Percentiles rank a stretch among this genome's conserved stretches.
These are phyloP conservation scores for Protomyces inundatus DNA, from an alignment of 1,139 yeast species.

Conservation along the genomic window DNA sequence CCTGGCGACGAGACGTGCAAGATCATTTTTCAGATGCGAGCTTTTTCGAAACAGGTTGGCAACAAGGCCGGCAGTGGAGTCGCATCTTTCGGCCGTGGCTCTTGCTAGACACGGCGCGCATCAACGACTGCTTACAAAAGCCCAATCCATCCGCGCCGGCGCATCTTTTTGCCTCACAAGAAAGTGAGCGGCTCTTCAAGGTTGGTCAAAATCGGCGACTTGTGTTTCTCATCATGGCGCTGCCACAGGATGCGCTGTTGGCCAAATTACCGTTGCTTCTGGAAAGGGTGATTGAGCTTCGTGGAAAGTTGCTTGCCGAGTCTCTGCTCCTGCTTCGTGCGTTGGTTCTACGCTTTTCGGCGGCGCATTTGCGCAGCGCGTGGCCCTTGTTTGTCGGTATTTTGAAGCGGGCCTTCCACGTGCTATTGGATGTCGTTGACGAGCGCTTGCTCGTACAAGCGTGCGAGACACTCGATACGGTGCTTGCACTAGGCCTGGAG, in stretches of 20 bases:
- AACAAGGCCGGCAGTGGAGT: background rate
- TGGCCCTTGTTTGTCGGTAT: slow-evolving; percentile 58
- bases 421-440: slow-evolving; percentile 44
- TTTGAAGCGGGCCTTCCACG: slow-evolving; percentile 1
- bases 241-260: slow-evolving; percentile 39
- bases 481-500: slow-evolving; percentile 62
- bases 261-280: slow-evolving; percentile 47
- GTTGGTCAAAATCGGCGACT: background rate
- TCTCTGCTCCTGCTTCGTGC: slow-evolving; percentile 58
- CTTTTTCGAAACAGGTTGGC: background rate
- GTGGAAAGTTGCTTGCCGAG: slow-evolving; percentile 42
- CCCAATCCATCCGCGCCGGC: slow-evolving; percentile 11
- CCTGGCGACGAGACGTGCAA: slow-evolving; percentile 8
- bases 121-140: slow-evolving; percentile 1
- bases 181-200: background rate
- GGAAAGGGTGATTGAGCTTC: slow-evolving; percentile 25
- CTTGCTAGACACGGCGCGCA: background rate
- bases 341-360: slow-evolving; percentile 55
- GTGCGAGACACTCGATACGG: slow-evolving; percentile 70
- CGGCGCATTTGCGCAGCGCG: slow-evolving; percentile 57
- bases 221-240: background rate
- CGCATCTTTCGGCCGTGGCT: background rate
- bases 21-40: background rate
- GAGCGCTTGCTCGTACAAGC: slow-evolving; percentile 49
- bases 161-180: slow-evolving; percentile 1